Base-by-base conservation (phyloP, 2,329 filamentous ascomycete species). In the Sporothrix humicola region DNA sequence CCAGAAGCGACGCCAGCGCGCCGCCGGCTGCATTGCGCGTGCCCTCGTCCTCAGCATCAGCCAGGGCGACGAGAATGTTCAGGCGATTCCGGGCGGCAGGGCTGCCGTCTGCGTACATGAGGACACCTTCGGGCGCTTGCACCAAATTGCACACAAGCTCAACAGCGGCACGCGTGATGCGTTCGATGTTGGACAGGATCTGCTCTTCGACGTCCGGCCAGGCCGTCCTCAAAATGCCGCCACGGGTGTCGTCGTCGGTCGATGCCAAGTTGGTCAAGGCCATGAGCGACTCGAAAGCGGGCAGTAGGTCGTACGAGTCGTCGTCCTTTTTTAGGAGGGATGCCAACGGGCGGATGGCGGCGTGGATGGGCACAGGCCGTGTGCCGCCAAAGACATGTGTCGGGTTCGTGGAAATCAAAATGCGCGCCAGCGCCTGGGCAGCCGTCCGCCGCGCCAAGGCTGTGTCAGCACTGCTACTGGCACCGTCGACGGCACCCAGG, bases 251-350 rank as follows among this genome's bases (percentile, higher is more conserved):
- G 48, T 91, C 87, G 71, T 95, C 91, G 13, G 91, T 88, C 0
- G 93, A 97, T 0, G 95, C 96, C 8, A 99, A 88, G 78, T 99
- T 99, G 0, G 96, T 98, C 50, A 99, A 88, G 0, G 96, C 95
- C 81, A 98, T 92, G 9, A 99, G 87, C 0, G 92, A 88, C 82
- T 99, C 96, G 77, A 98, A 99, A 0, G 92, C 91, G 0, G 96
- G 94, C 0, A 99, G 87, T 15, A 98, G 88, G 80, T 97, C 93
- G 70, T 91, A 68, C 26, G 66, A 56, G 46, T 90, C 88, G 0
- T 88, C 83, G 17, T 72, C 72, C 13, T 69, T 73, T 69, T n/a
- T 52, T 37, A 98, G 87, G 72, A 98, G 91, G 23, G 89, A 90
- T 7, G 92, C 82, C 0, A 99, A 88, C 0, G 95, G 94, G 0